phyloP scores from a whole-genome alignment of 106 monocot genomes.

The Ottelia alismoides region DNA sequence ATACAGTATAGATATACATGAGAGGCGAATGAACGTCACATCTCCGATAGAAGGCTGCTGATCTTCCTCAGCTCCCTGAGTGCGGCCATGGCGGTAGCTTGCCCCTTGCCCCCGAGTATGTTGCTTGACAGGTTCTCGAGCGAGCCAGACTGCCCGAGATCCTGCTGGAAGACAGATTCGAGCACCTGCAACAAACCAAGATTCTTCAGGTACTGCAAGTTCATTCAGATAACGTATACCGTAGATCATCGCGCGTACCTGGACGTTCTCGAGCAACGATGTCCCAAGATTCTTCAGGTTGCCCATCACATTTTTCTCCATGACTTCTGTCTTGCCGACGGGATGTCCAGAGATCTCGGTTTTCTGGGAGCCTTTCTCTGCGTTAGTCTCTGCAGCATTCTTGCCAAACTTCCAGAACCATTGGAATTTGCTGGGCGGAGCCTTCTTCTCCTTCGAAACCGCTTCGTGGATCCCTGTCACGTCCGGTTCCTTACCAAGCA shows the following conservation, averaged over 20 bases:
- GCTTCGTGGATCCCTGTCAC: too few relatives aligned
- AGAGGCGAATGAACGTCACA: too few relatives aligned
- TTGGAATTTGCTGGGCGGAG: slow-evolving; percentile 29
- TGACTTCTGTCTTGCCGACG: slow-evolving; percentile 10
- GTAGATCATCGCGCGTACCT: slow-evolving; percentile 23
- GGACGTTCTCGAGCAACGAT: slow-evolving; percentile 57
- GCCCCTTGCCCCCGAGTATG: slow-evolving; percentile 3
- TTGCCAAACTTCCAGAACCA: slow-evolving; percentile 57
- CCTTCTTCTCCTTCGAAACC: slow-evolving; percentile 23
- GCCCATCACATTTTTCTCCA: slow-evolving; percentile 22
- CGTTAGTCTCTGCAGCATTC: slow-evolving; percentile 9
- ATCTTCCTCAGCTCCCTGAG: slow-evolving; percentile 32
- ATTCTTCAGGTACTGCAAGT: too few relatives aligned
- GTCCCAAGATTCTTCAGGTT: slow-evolving; percentile 42
- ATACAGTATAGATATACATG: too few relatives aligned
- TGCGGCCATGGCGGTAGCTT: slow-evolving; percentile 13
- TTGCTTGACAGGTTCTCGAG: slow-evolving; percentile 6
- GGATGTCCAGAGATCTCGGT: too few relatives aligned
- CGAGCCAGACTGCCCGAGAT: neutral
- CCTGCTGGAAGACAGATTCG: slow-evolving; percentile 18
- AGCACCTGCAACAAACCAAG: too few relatives aligned
- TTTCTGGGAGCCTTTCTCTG: too few relatives aligned
- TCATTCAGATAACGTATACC: too few relatives aligned
- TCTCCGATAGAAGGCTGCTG: slow-evolving; percentile 13
- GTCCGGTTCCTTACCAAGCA: too few relatives aligned